These are phyloP conservation scores for Dryas octopetala DNA, from an alignment of 306 rosid species.

Conservation along the genomic window DNA sequence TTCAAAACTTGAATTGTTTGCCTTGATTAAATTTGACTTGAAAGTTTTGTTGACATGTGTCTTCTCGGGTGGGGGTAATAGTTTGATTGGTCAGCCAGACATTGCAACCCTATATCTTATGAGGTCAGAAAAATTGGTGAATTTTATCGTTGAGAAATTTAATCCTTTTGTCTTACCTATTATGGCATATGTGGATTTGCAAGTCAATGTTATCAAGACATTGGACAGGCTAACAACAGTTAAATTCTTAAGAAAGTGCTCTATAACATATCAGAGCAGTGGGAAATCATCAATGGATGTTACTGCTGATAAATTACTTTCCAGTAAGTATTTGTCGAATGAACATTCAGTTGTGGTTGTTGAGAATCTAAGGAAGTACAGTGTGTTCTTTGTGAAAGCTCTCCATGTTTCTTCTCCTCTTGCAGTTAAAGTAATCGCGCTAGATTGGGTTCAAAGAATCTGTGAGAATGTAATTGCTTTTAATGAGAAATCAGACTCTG, in stretches of 20 bases:
- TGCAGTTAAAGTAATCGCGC: conserved; percentile 64
- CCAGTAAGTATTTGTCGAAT: conserved; percentile 31
- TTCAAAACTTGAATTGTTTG: conserved; percentile 67
- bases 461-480: conserved; percentile 66
- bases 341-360: conserved; percentile 42
- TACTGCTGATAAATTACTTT: conserved; percentile 32
- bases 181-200: conserved; percentile 68
- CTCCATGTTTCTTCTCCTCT: conserved; percentile 74
- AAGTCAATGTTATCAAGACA: conserved; percentile 58
- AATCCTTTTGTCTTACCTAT: conserved; percentile 72
- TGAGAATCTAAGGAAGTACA: conserved; percentile 65
- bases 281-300: conserved; percentile 35
- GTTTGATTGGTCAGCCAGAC: conserved; percentile 54
- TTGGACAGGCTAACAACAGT: conserved; percentile 61
- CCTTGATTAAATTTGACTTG: conserved; percentile 77
- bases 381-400: conserved; percentile 53
- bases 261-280: conserved; percentile 38
- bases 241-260: conserved; percentile 62
- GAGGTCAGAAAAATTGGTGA: conserved; percentile 60
- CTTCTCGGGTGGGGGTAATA: conserved; percentile 45
- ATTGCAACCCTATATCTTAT: conserved; percentile 45
- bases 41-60: conserved; percentile 72
- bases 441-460: conserved; percentile 68
- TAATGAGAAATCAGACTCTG: conserved; percentile 36
- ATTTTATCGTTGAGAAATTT: conserved; percentile 55